These are phyloP conservation scores for Mycena vulgaris DNA, from an alignment of 768 basidiomycete species.

Conservation along the genomic window DNA sequence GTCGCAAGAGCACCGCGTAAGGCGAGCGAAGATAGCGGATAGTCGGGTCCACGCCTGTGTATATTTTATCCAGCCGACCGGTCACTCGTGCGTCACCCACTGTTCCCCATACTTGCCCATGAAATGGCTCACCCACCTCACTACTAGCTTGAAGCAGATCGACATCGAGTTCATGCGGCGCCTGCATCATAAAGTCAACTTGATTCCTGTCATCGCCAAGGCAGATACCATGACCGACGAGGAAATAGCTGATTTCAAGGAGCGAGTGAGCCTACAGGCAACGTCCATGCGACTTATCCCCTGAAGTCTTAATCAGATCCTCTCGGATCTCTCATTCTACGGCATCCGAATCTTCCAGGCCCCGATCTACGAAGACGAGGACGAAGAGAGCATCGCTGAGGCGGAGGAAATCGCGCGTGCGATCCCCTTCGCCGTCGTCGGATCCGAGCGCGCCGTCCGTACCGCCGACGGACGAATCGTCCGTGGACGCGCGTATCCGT, in stretches of 20 bases:
- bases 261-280: constrained; percentile 70
- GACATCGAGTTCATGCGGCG: constrained; percentile 99
- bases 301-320: constrained; percentile 68
- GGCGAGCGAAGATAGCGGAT: constrained; percentile 92
- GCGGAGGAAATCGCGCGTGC: constrained; percentile 98
- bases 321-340: constrained; percentile 95
- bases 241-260: constrained; percentile 93
- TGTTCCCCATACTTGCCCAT: constrained; percentile 10
- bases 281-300: neutral
- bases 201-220: constrained; percentile 99
- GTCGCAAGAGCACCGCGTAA: constrained; percentile 98
- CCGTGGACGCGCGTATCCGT: constrained; percentile 96
- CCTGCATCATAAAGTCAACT: constrained; percentile 96
- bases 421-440: constrained; percentile 98
- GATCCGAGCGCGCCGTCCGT: constrained; percentile 85
- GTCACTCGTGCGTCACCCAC: constrained; percentile 85
- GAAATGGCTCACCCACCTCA: neutral
- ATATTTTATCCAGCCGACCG: constrained; percentile 99
- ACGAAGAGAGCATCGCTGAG: constrained; percentile 97
- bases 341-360: constrained; percentile 98
- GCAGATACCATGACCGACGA: constrained; percentile 98
- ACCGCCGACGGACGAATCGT: constrained; percentile 92
- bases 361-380: constrained; percentile 97
- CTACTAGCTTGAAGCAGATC: constrained; percentile 89
- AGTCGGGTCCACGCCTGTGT: constrained; percentile 98